Conservation (phyloP, 164 flowering plant species). For the Tetracentron sinense region DNA sequence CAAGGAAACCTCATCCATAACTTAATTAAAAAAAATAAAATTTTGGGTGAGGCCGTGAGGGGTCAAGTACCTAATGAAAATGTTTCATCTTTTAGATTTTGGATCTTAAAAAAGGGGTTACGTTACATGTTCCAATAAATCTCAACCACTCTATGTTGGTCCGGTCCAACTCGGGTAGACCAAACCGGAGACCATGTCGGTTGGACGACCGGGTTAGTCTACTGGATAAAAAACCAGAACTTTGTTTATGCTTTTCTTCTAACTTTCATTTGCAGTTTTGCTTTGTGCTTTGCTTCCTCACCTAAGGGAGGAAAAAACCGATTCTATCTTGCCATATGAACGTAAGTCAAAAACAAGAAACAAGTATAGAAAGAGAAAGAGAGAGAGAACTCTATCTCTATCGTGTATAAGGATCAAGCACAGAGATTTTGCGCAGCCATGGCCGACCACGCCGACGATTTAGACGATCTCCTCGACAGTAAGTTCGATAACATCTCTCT, state of each 20-base stretch:
- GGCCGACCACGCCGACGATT: slow-evolving; percentile 65
- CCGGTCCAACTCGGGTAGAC: not conserved
- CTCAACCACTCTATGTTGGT: not conserved
- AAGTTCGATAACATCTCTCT: slow-evolving; percentile 17
- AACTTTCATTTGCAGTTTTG: not conserved
- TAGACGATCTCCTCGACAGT: slow-evolving; percentile 89
- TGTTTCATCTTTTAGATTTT: too few species aligned
- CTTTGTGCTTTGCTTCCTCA: not conserved
- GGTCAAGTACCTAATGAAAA: too few species aligned
- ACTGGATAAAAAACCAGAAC: not conserved
- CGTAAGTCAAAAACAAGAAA: not conserved
- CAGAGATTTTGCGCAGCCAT: slow-evolving; percentile 16
- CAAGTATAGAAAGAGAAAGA: not conserved
- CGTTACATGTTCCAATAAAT: not conserved
- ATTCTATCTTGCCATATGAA: not conserved
- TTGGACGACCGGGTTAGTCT: not conserved
- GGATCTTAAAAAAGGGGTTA: too few species aligned
- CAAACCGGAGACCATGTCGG: not conserved
- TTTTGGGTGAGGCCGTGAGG: too few species aligned
- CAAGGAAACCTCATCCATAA: too few species aligned
- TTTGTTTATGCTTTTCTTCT: not conserved
- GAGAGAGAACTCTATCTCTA: not conserved
- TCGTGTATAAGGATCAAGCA: too few species aligned
- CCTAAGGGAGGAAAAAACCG: not conserved
- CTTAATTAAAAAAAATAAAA: too few species aligned